Evolutionary conservation across 192 early-diverging fungal genomes (phyloP), one percentile per base, ranked within the genome.

Genomic region (Dissophora ornata): DNA sequence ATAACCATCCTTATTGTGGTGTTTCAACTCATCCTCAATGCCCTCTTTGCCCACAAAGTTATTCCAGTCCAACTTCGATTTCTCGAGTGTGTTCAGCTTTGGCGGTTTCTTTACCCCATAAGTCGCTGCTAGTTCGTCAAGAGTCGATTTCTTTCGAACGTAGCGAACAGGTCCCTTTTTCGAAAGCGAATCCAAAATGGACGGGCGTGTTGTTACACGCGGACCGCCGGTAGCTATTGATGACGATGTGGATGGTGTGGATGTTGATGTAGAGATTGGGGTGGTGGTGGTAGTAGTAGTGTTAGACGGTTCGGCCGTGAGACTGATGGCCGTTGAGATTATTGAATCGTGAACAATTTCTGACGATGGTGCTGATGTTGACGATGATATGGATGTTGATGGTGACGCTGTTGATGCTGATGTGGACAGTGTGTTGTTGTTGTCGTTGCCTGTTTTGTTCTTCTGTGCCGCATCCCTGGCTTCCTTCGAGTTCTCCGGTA

Each of bases 31-130:
- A 33, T 91, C 87, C 25, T 79, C 82, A 48, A 89, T 87, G 6
- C 90, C 88, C 53, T 85, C 86, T 29, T 81, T 77, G 24, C 86
- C 85, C 22, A 91, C 90, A 77, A 83, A 89, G 24, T 70, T 68
- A 34, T 86, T 82, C 90, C 90, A 92, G 61, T 92, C 90, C 74
- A 85, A 40, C 66, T 88, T 89, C 19, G 86, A 87, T 62, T 91
- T 87, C 30, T 92, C 90, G 18, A 92, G 70, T 18, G 90, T 89
- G 24, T 90, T 90, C 47, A 91, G 73, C 67, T 90, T 90, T 13
- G 85, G 75, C 9, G 82, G 86, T 54, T 84, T 89, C 60, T 83
- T 84, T 25, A 77, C 73, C 1, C 67, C 71, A 36, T 80, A 62
- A 11, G 79, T 70, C 7, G 61, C 49, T 15, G 73, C 67, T 0